A percentile compares a stretch with the other conserved stretches of the same genome.
Conservation (phyloP, 176 grass and related monocot species). For the Guadua angustifolia region DNA sequence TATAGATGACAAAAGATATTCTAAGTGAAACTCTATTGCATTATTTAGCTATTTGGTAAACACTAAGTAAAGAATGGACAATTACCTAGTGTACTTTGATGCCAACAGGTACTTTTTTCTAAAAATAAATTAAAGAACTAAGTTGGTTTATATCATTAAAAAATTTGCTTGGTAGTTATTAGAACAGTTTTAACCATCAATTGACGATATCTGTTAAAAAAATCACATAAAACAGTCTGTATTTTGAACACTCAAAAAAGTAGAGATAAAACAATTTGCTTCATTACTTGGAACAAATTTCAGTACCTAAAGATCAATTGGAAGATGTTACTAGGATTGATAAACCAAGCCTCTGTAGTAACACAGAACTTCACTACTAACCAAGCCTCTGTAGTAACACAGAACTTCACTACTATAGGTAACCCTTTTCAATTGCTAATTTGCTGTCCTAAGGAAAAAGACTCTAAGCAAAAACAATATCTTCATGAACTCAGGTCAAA, state of each 20-base stretch:
- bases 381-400: not conserved
- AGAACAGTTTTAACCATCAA: conserved; percentile 2
- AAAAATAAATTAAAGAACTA: conserved; percentile 23
- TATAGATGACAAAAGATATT: not conserved
- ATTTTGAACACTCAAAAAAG: conserved; percentile 1
- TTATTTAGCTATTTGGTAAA: conserved; percentile 1
- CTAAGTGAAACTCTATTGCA: conserved; percentile 12
- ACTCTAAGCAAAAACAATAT: conserved; percentile 12
- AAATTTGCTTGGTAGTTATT: conserved; percentile 8
- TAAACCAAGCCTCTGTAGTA: conserved; percentile 3
- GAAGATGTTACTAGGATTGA: not conserved
- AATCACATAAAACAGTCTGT: not conserved
- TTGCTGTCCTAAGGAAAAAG: not conserved
- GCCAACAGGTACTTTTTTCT: conserved; percentile 17
- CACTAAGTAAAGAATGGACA: conserved; percentile 19
- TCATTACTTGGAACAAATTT: conserved; percentile 23
- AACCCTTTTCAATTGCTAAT: not conserved
- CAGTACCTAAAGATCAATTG: conserved; percentile 29
- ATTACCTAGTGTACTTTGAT: conserved; percentile 12
- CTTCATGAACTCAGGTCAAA: conserved; percentile 33
- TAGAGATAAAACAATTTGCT: not conserved
- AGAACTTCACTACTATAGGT: not conserved
- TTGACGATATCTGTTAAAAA: not conserved
- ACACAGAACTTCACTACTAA: not conserved
- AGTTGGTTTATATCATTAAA: not conserved